Base-by-base conservation (phyloP, 148 eudicot genomes). In the Rhododendron williamsianum region DNA sequence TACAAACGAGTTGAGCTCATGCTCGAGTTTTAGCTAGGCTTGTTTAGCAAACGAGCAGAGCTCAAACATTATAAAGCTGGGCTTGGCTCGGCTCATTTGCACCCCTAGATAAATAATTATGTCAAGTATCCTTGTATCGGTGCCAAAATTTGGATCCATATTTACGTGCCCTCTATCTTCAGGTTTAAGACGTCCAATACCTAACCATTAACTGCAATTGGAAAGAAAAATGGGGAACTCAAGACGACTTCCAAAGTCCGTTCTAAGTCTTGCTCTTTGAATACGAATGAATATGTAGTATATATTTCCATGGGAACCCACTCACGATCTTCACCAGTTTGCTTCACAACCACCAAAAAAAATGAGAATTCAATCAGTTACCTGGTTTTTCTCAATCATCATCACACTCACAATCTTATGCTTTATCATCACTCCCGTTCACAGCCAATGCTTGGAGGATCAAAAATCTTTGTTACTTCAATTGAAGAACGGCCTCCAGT, bases 401-500 rank as follows among this genome's bases (percentile, higher is more conserved):
- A 46, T 0, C 43, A 38, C 43, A 38, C 77, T 74, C 81, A 87
- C 79, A 67, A 83, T 58, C 82, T 88, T 67, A 63, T 56, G 13
- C 78, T 15, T 36, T 35, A 76, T 76, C 72, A 82, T 13, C 67
- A 27, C 36, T 78, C 33, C 23, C 5, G 48, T 77, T n/a, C 76
- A 76, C 16, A 43, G 87, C 72, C 86, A 82, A 45, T 89, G 88
- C 10, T 48, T 51, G 0, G 43, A 84, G 0, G 84, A 85, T 83
- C 88, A 93, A 58, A 76, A 63, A 36, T 48, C 85, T 1, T 51
- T 90, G 67, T 85, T 93, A 81, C 67, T 91, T 6, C 86, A 81
- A 76, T 67, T 93, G 18, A 91, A 83, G 23, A 43, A 65, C 78
- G 81, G 25, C 60, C 87, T 90, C 72, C 11, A 13, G 0, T 88